Conservation (phyloP, 2,329 filamentous ascomycete species). For the Verticillium nonalfalfae region DNA sequence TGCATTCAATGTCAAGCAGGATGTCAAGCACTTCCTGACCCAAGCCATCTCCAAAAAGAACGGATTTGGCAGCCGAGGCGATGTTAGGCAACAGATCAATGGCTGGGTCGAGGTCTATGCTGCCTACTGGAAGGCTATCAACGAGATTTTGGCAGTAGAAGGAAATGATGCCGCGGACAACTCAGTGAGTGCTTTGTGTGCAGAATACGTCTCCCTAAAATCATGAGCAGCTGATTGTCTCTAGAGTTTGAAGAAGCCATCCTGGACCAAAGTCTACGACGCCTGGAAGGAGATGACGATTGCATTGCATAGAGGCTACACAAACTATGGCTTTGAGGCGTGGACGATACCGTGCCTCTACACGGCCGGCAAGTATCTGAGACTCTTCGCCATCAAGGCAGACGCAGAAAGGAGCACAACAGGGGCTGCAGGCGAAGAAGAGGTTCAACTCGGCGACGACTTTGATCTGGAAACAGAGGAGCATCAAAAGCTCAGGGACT, state of each 20-base stretch:
- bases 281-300: slow-evolving; percentile 82
- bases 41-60: slow-evolving; percentile 29
- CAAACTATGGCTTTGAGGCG: slow-evolving; percentile 66
- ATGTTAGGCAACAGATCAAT: slow-evolving; percentile 50
- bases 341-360: slow-evolving; percentile 95
- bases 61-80: not conserved
- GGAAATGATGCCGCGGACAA: slow-evolving; percentile 31
- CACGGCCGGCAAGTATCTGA: slow-evolving; percentile 75
- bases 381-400: slow-evolving; percentile 84
- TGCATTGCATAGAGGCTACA: slow-evolving; percentile 74
- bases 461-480: slow-evolving; percentile 70
- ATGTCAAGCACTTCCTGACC: slow-evolving; percentile 68
- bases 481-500: slow-evolving; percentile 83
- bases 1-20: slow-evolving; percentile 55
- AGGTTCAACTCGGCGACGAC: slow-evolving; percentile 60
- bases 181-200: slow-evolving; percentile 17
- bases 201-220: not conserved
- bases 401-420: slow-evolving; percentile 58
- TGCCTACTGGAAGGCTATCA: slow-evolving; percentile 76
- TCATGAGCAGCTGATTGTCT: not conserved
- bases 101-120: slow-evolving; percentile 86
- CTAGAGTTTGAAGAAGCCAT: slow-evolving; percentile 25
- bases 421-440: slow-evolving; percentile 26
- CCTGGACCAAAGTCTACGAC: slow-evolving; percentile 80
- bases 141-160: slow-evolving; percentile 63